phyloP scores from a whole-genome alignment of 768 basidiomycete species.

The Rhizopogon vinicolor region DNA sequence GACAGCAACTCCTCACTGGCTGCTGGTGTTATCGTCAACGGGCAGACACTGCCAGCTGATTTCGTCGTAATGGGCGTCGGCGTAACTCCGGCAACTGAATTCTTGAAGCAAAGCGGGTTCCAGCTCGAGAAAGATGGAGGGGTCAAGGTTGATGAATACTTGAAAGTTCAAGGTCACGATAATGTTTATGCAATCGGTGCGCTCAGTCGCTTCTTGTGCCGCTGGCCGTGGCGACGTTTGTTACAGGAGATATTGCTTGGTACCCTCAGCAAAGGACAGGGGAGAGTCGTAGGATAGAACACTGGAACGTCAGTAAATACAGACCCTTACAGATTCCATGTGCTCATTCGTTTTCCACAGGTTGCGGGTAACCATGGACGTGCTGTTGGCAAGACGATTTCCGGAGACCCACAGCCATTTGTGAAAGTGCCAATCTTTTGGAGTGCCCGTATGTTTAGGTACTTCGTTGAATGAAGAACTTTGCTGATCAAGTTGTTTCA shows the following conservation, averaged over 20 bases:
- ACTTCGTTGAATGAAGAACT: neutral
- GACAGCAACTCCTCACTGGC: conserved; percentile 51
- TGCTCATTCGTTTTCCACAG: conserved; percentile 24
- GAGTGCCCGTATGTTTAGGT: conserved; percentile 69
- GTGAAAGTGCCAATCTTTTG: conserved; percentile 84
- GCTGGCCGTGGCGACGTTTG: neutral
- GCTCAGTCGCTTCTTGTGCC: neutral
- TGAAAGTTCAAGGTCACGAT: conserved; percentile 51
- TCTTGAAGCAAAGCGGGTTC: conserved; percentile 67
- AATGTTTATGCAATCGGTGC: conserved; percentile 69
- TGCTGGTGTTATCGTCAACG: conserved; percentile 61
- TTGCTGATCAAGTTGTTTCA: conserved; percentile 1
- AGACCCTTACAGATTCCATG: neutral
- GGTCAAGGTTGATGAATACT: conserved; percentile 69
- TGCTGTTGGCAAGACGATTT: conserved; percentile 75
- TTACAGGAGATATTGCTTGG: conserved; percentile 70
- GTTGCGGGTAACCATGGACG: conserved; percentile 86
- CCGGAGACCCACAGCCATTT: conserved; percentile 59
- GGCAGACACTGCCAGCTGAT: conserved; percentile 63
- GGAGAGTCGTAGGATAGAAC: conserved; percentile 64
- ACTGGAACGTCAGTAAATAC: conserved; percentile 70
- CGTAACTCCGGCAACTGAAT: conserved; percentile 77
- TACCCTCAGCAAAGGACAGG: conserved; percentile 61
- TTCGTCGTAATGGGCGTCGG: conserved; percentile 85
- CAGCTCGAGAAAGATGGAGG: conserved; percentile 73